phyloP scores from a whole-genome alignment of 2,329 filamentous ascomycete genomes.

The Epicoccum sorghinum region DNA sequence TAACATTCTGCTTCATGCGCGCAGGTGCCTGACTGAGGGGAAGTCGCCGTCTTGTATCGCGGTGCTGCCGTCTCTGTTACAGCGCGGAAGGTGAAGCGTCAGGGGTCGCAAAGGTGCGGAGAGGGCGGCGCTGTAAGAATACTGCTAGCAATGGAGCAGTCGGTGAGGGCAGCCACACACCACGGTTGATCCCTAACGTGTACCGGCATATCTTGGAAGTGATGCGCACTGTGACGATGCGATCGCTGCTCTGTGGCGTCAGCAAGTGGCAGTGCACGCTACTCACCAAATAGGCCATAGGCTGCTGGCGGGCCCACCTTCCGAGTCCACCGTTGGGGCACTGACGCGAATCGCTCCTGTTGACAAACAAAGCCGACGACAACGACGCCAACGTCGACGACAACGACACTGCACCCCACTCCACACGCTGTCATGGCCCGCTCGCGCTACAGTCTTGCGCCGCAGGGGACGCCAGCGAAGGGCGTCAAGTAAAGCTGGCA shows the following conservation, averaged over 20 bases:
- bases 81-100: slow-evolving; percentile 25
- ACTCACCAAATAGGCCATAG: no score
- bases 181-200: neutral
- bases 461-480: slow-evolving; percentile 8
- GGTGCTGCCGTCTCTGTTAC: slow-evolving; percentile 3
- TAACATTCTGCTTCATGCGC: slow-evolving; percentile 16
- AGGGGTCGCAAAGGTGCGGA: slow-evolving; percentile 9
- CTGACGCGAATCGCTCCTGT: slow-evolving; percentile 12
- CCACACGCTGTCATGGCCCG: slow-evolving; percentile 57
- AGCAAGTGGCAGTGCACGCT: slow-evolving; percentile 1
- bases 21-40: slow-evolving; percentile 1
- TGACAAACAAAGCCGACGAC: slow-evolving; percentile 30
- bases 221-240: slow-evolving; percentile 5
- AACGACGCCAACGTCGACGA: slow-evolving; percentile 2
- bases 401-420: slow-evolving; percentile 23
- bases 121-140: neutral
- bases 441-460: slow-evolving; percentile 50
- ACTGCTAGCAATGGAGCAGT: neutral
- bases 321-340: neutral
- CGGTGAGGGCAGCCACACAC: slow-evolving; percentile 1
- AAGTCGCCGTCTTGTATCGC: neutral
- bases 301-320: no score
- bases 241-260: slow-evolving; percentile 1
- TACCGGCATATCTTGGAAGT: slow-evolving; percentile 13
- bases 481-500: slow-evolving; percentile 1